phyloP scores from a whole-genome alignment of 345 rosid species.

The Microthlaspi erraticum region DNA sequence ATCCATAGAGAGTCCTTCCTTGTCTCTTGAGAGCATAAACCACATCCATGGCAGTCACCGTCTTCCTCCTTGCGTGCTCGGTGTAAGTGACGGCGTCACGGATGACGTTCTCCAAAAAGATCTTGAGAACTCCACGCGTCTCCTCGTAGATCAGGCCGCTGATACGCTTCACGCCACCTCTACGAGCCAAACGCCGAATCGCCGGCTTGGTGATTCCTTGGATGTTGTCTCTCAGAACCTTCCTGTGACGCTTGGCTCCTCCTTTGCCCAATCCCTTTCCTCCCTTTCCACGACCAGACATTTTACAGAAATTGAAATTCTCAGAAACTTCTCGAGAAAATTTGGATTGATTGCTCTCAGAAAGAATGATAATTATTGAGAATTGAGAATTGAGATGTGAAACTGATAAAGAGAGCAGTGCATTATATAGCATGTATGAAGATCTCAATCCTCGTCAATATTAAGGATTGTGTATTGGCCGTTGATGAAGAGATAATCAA shows the following conservation, averaged over 20 bases:
- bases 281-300: conserved; percentile 42
- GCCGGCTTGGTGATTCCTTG: conserved; percentile 30
- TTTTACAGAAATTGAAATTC: background rate
- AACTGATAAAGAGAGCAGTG: background rate
- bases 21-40: conserved; percentile 38
- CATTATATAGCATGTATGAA: background rate
- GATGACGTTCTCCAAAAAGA: conserved; percentile 36
- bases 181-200: conserved; percentile 18
- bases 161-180: conserved; percentile 27
- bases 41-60: conserved; percentile 37
- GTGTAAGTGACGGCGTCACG: conserved; percentile 34
- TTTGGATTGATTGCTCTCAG: background rate
- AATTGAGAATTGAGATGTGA: background rate
- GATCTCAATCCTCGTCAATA: background rate
- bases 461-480: background rate
- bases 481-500: conserved; percentile 26
- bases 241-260: conserved; percentile 37
- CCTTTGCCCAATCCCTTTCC: conserved; percentile 33
- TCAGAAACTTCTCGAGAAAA: background rate
- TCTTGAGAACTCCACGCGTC: conserved; percentile 39
- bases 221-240: conserved; percentile 37
- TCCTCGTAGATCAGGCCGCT: conserved; percentile 30
- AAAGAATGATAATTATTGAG: background rate
- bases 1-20: conserved; percentile 34
- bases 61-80: conserved; percentile 38